Percentiles rank a stretch among this genome's conserved stretches.
Evolutionary conservation across 768 basidiomycete genomes (phyloP).

Genomic region (Tricholoma sp.): DNA sequence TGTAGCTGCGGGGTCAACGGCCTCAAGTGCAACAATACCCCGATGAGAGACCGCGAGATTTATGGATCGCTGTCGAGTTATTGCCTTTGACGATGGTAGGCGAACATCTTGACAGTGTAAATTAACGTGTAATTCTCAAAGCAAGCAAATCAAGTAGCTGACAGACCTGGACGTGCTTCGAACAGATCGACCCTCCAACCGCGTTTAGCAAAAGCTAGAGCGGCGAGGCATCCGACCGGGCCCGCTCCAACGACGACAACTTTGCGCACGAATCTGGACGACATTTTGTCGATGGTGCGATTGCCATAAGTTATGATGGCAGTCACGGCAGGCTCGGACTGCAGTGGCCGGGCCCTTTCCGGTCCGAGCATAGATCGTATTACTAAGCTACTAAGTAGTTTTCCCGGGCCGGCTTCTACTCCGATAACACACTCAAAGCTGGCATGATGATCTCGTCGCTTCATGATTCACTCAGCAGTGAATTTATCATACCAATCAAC

Average conservation of each 20-base stretch:
- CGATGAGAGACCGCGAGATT: slow-evolving; percentile 95
- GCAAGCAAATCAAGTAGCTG: background rate
- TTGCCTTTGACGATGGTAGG: slow-evolving; percentile 60
- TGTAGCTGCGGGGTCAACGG: slow-evolving; percentile 68
- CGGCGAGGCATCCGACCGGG: slow-evolving; percentile 90
- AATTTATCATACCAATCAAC: slow-evolving; percentile 58
- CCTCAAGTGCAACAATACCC: slow-evolving; percentile 82
- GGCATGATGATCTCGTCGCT: slow-evolving; percentile 4
- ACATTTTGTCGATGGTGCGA: background rate
- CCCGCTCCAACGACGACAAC: slow-evolving; percentile 83
- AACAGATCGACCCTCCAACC: slow-evolving; percentile 83
- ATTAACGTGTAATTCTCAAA: background rate
- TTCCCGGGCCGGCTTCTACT: background rate
- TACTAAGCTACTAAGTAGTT: too few species aligned
- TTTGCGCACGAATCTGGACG: slow-evolving; percentile 27
- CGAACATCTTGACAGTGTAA: slow-evolving; percentile 54
- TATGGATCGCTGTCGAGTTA: slow-evolving; percentile 79
- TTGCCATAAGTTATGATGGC: too few species aligned
- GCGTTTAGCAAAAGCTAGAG: slow-evolving; percentile 76
- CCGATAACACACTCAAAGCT: background rate
- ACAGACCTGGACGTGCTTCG: slow-evolving; percentile 70
- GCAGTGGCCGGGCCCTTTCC: too few species aligned
- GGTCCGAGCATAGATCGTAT: background rate
- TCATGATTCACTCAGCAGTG: slow-evolving; percentile 34
- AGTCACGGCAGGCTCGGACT: too few species aligned